phyloP scores from a whole-genome alignment of 352 stramenopile genomes.

The Peronospora tabacina region DNA sequence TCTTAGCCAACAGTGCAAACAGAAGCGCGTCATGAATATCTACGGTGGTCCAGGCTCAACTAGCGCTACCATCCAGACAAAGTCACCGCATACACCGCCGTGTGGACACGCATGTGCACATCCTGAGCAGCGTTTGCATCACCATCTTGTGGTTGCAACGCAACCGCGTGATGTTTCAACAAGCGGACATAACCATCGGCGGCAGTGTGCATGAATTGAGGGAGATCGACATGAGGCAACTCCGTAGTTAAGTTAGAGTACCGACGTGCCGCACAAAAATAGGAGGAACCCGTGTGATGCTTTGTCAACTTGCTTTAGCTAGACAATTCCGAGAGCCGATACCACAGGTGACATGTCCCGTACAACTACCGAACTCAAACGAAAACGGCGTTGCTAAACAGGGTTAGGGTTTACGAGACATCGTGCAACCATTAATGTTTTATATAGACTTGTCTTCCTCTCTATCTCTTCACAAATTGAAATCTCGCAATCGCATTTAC shows the following conservation, averaged over 20 bases:
- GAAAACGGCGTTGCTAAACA: conserved; percentile 2
- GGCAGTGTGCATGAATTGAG: not conserved
- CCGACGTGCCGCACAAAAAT: not conserved
- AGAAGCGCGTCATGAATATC: not conserved
- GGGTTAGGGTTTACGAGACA: conserved; percentile 1
- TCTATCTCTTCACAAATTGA: too few species aligned
- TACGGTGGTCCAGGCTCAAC: not conserved
- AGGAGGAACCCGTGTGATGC: not conserved
- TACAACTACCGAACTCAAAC: not conserved
- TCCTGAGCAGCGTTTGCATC: not conserved
- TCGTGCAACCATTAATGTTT: not conserved
- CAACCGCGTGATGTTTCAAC: not conserved
- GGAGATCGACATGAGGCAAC: not conserved
- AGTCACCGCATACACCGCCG: not conserved
- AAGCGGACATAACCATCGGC: not conserved
- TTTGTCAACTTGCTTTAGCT: not conserved
- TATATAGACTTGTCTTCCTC: not conserved
- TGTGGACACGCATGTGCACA: not conserved
- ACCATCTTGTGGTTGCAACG: not conserved
- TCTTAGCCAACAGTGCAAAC: not conserved
- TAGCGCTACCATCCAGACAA: not conserved
- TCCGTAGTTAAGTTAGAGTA: not conserved
- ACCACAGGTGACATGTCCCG: not conserved
- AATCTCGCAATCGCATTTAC: too few species aligned
- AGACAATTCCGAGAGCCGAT: not conserved